Base-by-base conservation (phyloP, 345 rosid genomes). In the Lepidium didymum region DNA sequence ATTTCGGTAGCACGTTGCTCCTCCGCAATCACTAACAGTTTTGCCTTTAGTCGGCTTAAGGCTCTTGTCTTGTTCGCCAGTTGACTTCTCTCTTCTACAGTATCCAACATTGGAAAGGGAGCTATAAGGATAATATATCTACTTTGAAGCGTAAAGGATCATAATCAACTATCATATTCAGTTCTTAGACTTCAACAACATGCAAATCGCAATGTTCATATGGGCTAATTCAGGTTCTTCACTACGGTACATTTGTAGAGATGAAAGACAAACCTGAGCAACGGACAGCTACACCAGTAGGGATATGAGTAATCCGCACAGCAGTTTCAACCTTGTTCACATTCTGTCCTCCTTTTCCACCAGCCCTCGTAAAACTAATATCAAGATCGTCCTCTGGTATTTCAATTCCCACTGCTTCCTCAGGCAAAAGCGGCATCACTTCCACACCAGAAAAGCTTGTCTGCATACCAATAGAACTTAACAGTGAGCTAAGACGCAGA, bases 301-400 rank as follows among this genome's bases (percentile, higher is more conserved):
- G 97, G 67, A 82, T 81, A 78, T 93, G 97, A 38, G 89, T 90
- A 43, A 93, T 85, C 29, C 97, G 84, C 47, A 90, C 97, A 42
- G 96, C 98, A 37, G 92, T 84, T 81, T 93, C 98, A 34, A 93
- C 94, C 77, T 90, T 93, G 82, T 93, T 93, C 15, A 93, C 97
- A 75, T 90, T 93, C 81, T 93, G 98, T 29, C 98, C 98, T 52
- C 98, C 97, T 77, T 85, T 88, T 27, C 98, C 98, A 64, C 98
- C 97, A 0, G 97, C 98, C 80, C 98, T 86, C 3, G 98, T 84
- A 72, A 87, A 87, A 62, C 76, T 87, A 57, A 84, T 83, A 54
- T 93, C 97, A 23, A 93, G 85, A 55, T 90, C 97, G 49, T 93
- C 97, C 74, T 93, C 97, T 12, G 97, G 95, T 75, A 93, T 67